Conservation (phyloP, 768 basidiomycete genomes). For the Coprinellus micaceus region DNA sequence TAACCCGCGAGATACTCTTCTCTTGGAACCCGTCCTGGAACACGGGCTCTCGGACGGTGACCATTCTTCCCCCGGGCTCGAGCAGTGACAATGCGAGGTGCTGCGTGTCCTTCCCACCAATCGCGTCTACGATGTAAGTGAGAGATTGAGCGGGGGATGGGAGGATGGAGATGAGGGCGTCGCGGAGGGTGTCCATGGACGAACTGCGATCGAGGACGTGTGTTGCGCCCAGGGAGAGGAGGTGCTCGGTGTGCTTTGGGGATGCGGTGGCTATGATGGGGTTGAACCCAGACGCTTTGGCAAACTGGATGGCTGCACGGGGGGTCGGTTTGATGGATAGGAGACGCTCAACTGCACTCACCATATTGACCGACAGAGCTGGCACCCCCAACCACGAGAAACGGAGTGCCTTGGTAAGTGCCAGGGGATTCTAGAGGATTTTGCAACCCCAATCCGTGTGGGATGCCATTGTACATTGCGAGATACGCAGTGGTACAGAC, state of each 20-base stretch:
- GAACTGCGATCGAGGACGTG: slow-evolving; percentile 30
- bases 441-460: slow-evolving; percentile 21
- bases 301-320: slow-evolving; percentile 25
- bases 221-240: slow-evolving; percentile 39
- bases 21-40: neutral
- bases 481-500: slow-evolving; percentile 34
- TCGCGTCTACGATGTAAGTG: slow-evolving; percentile 23
- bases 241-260: slow-evolving; percentile 19
- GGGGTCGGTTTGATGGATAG: neutral
- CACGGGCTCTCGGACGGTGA: neutral
- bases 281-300: slow-evolving; percentile 37
- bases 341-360: neutral
- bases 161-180: slow-evolving; percentile 21
- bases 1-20: slow-evolving; percentile 10
- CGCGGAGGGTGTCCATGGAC: slow-evolving; percentile 14
- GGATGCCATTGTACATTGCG: slow-evolving; percentile 29
- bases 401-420: slow-evolving; percentile 27
- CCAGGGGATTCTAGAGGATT: slow-evolving; percentile 23
- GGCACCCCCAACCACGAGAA: slow-evolving; percentile 28
- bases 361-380: slow-evolving; percentile 28
- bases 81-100: slow-evolving; percentile 23
- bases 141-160: slow-evolving; percentile 18
- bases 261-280: slow-evolving; percentile 40
- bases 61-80: slow-evolving; percentile 24
- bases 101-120: slow-evolving; percentile 21